Evolutionary conservation across 176 grass and related monocot species (phyloP), one percentile per base, ranked within the genome.

Genomic region (Dendrocalamus sinicus): DNA sequence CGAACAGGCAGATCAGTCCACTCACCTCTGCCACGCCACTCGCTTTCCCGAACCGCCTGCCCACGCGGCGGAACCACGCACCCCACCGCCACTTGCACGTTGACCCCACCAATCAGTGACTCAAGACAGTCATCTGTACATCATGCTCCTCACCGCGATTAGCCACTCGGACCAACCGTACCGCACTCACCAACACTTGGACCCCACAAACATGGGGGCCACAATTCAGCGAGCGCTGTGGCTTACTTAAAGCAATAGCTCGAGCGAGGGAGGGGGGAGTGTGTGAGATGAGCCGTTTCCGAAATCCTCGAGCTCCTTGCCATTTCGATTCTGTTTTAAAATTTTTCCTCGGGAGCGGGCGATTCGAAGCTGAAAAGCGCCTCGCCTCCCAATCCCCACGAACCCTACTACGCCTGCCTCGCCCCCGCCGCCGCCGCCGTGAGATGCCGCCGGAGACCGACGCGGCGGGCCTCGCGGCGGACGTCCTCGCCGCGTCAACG

Each of bases 381-480:
- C 8, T 40, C 71, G 12, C 52, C 65, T 17, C 48, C 64, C n/a
- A 32, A 66, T 13, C 28, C n/a, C 66, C 63, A 28, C 69, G 67
- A 90, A 88, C 84, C 85, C 85, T 85, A 69, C 73, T 2, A n/a
- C 46, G 65, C n/a, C 14, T 19, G 10, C 16, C 15, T 9, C 54
- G 28, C 80, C 19, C 9, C 69, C 69, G 1, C 14, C 43, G 6
- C 81, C 12, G 7, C 77, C 6, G 43, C 15, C 74, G 14, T 35
- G 20, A 41, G n/a, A 95, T 95, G 93, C 85, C 85, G 64, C 77
- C 86, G 77, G 85, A 76, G 82, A 86, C 64, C 30, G 83, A 79
- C 59, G 62, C 86, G 12, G 65, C 86, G 5, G 50, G 83, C 53
- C 85, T 95, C 74, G 82, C 85, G 44, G 85, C 55, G 23, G 73